These are phyloP conservation scores for Amanita inopinata DNA, from an alignment of 768 basidiomycete species.

Conservation along the genomic window DNA sequence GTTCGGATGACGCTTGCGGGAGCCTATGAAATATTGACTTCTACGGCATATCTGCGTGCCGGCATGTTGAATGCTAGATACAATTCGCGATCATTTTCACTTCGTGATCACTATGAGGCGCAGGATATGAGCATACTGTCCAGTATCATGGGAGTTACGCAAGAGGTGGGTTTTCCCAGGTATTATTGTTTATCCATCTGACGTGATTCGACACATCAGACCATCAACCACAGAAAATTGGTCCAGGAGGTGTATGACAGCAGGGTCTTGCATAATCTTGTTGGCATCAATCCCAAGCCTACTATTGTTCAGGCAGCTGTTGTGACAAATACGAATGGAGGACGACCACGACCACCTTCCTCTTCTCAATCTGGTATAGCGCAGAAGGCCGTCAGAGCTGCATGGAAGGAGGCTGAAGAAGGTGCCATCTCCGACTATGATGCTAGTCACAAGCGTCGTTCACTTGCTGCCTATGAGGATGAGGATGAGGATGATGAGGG, in stretches of 20 bases:
- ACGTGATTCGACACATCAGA: slow-evolving; percentile 30
- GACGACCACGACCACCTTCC: neutral
- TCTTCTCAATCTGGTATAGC: slow-evolving; percentile 11
- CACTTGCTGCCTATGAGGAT: slow-evolving; percentile 11
- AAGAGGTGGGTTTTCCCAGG: slow-evolving; percentile 44
- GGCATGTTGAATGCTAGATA: slow-evolving; percentile 50
- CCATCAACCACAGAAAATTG: slow-evolving; percentile 61
- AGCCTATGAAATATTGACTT: slow-evolving; percentile 68
- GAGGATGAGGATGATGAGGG: slow-evolving; percentile 49
- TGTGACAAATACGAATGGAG: neutral
- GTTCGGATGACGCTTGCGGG: slow-evolving; percentile 81
- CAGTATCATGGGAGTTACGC: slow-evolving; percentile 72
- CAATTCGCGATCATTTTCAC: slow-evolving; percentile 35
- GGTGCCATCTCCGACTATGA: slow-evolving; percentile 20
- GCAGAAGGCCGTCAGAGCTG: slow-evolving; percentile 22
- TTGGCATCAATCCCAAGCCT: slow-evolving; percentile 33
- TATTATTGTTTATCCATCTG: too few relatives aligned
- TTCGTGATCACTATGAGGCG: slow-evolving; percentile 33
- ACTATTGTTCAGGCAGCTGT: slow-evolving; percentile 10
- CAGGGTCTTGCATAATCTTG: slow-evolving; percentile 45
- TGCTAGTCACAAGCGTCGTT: slow-evolving; percentile 8
- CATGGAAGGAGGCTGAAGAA: slow-evolving; percentile 30
- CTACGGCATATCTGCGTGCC: slow-evolving; percentile 57
- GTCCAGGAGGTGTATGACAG: slow-evolving; percentile 62
- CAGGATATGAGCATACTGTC: slow-evolving; percentile 74